phyloP scores from a whole-genome alignment of 208 protist species.

The Wallacemonas sp. region DNA sequence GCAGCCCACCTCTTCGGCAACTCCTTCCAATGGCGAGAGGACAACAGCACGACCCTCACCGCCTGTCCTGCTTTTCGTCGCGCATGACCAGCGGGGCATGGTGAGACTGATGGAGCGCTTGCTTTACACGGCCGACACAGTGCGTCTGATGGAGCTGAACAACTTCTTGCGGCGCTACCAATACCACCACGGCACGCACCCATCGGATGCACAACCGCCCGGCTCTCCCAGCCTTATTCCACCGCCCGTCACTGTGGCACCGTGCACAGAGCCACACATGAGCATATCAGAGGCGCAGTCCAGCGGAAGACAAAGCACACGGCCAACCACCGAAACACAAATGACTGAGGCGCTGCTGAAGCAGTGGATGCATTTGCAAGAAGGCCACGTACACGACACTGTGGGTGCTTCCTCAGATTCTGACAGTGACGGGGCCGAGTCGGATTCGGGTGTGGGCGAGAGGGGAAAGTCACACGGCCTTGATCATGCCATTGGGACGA shows the following conservation, averaged over 20 bases:
- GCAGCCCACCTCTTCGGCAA: no score
- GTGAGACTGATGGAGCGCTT: constrained; percentile 59
- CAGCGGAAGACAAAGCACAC: no score
- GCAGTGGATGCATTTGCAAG: constrained; percentile 5
- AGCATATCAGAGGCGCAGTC: no score
- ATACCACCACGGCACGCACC: constrained; percentile 36
- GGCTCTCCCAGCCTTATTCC: neutral
- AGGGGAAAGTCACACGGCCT: constrained; percentile 1
- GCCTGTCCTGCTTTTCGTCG: neutral
- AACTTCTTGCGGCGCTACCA: constrained; percentile 62
- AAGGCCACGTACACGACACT: neutral
- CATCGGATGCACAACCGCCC: neutral
- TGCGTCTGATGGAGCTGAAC: constrained; percentile 61
- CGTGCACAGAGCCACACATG: neutral
- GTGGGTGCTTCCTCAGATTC: neutral
- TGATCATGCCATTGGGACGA: constrained; percentile 3
- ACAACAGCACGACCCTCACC: neutral
- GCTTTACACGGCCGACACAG: constrained; percentile 44
- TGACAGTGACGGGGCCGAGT: constrained; percentile 17
- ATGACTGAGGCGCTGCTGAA: constrained; percentile 2
- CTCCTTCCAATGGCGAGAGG: neutral
- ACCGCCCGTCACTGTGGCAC: neutral
- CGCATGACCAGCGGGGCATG: constrained; percentile 26
- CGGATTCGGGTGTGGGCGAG: neutral
- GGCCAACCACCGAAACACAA: no score